Conservation (phyloP, 441 rosid genomes). For the Jatropha podagrica region DNA sequence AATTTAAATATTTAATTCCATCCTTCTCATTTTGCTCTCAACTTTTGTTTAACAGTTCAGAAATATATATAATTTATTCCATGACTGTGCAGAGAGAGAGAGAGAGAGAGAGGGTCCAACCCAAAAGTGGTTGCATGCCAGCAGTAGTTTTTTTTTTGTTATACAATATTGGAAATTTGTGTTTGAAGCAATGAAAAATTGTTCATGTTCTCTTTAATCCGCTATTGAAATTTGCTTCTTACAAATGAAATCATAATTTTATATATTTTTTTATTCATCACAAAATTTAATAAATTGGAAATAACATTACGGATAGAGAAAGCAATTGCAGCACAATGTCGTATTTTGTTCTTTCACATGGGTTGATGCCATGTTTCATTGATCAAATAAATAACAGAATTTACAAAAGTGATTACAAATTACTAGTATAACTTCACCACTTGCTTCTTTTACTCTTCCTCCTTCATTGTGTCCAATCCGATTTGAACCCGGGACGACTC, state of each 20-base stretch:
- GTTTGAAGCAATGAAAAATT: neutral
- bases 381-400: constrained; percentile 28
- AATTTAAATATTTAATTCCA: neutral
- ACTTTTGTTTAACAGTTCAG: neutral
- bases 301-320: neutral
- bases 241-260: neutral
- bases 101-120: neutral
- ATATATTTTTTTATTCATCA: neutral
- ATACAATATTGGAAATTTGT: neutral
- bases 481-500: constrained; percentile 76
- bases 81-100: neutral
- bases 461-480: constrained; percentile 18
- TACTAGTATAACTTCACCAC: constrained; percentile 5
- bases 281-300: neutral
- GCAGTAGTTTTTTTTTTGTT: neutral
- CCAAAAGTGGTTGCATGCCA: constrained; percentile 4
- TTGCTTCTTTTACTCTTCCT: constrained; percentile 2
- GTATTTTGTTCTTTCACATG: constrained; percentile 20
- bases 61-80: neutral
- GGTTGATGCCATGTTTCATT: constrained; percentile 15
- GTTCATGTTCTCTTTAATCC: neutral
- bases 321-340: neutral
- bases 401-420: constrained; percentile 28
- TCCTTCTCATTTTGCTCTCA: constrained; percentile 7
- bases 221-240: neutral